Evolutionary conservation across 192 early-diverging fungal species (phyloP), one percentile per base, ranked within the genome.

Genomic region (Podila minutissima): DNA sequence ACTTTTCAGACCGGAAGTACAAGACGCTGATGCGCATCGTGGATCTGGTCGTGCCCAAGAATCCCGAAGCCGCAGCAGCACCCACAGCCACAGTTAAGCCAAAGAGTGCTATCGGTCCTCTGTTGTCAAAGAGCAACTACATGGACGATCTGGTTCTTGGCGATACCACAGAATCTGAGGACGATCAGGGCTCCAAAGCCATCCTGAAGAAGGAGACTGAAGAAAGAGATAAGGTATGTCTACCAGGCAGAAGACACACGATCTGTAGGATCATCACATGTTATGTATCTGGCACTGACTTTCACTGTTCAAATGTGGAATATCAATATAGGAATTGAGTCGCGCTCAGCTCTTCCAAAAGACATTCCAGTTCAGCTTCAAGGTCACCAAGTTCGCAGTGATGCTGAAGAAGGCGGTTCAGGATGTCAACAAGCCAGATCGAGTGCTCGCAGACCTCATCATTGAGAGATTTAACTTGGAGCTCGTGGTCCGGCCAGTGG

Each of bases 1-100:
- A 95, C 77, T 91, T 99, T 35, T 97, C 97, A 0, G 96, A 99
- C 82, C 86, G 91, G 62, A 99, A 99, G 79, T 97, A 98, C 88
- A 92, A 93, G 69, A 90, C 91, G 1, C 85, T 98, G 8, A 98
- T 97, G 95, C 84, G 76, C 20, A 91, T 94, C 66, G 87, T 93
- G 24, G 93, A 94, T 53, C 83, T 92, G 49, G 89, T 95, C 24
- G 83, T 88, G 37, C 84, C 77, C 58, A 75, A 73, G 74, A 75
- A 62, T 50, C 67, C 64, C 10, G 83, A 74, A 35, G 64, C 53
- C 33, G 64, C 72, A 17, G 68, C 67, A 41, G 38, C 72, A 37
- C 33, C 62, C 17, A 51, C 75, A 63, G 38, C 77, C 7, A 61
- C 59, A 1, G 60, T 66, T 61, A 70, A 64, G 37, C 55, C 71